Evolutionary conservation across 2,329 filamentous ascomycete species (phyloP), one percentile per base, ranked within the genome.

Genomic region (Colletotrichum tamarilloi): DNA sequence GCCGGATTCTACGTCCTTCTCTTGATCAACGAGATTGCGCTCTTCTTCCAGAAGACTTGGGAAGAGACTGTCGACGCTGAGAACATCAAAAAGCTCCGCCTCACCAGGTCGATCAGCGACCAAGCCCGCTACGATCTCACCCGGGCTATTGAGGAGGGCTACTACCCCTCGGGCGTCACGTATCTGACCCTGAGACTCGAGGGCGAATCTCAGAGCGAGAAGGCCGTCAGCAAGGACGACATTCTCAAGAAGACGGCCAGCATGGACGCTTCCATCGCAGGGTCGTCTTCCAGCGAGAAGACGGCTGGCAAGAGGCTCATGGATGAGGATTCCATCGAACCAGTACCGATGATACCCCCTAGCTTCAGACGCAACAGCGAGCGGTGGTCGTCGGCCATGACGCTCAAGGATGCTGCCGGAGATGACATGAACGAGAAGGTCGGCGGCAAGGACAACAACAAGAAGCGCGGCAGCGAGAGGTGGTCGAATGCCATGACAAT

Each of bases 1-100:
- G 60, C 68, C 4, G 75, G 62, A 9, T 75, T 77, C 19, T 79
- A 78, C 49, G 56, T 71, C n/a, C 53, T 76, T 5, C 73, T 78
- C 1, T 49, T 77, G 6, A 52, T 53, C 8, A 72, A 63, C 28
- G 76, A 77, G 69, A 55, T 76, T 12, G 72, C 65, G 24, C 73
- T 74, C 32, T 60, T 74, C 53, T 74, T 74, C 69, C 69, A 73
- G 52, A 73, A 65, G 73, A 67, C 73, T 3, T 74, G 73, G 73
- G 65, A 70, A 16, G 71, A 73, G 49, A 73, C 71, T 14, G 26
- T 73, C 22, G 52, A 70, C 28, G 67, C 32, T 12, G 67, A 73
- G 46, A 70, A 73, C 60, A 70, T 73, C 8, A 73, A 73, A 67
- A 70, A 60, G 35, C 56, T 73, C 11, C 67, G 67, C 19, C 71